Percentiles rank a stretch among this genome's conserved stretches.
Conservation (phyloP, 495 filamentous ascomycete species). For the Xylaria intraflava region DNA sequence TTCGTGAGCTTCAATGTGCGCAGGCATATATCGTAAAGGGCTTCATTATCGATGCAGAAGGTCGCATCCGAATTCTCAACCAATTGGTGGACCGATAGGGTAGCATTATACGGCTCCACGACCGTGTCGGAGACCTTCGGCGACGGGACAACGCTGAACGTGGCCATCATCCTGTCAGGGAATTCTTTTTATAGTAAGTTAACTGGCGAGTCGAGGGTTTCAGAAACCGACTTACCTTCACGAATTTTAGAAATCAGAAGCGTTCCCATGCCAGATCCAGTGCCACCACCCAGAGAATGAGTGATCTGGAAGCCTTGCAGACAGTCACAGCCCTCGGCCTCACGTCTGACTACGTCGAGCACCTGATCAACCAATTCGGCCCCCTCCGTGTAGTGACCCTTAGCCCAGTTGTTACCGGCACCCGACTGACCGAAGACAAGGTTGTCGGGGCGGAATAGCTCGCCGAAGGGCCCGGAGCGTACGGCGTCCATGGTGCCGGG, state of each 20-base stretch:
- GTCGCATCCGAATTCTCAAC: slow-evolving; percentile 99
- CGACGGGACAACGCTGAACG: slow-evolving; percentile 93
- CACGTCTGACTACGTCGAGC: slow-evolving; percentile 91
- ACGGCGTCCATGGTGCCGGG: slow-evolving; percentile 97
- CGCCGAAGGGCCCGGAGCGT: slow-evolving; percentile 90
- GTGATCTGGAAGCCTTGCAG: slow-evolving; percentile 99
- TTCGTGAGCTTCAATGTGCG: slow-evolving; percentile 92
- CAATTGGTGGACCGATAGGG: slow-evolving; percentile 92
- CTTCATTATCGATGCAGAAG: slow-evolving; percentile 99
- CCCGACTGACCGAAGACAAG: slow-evolving; percentile 98
- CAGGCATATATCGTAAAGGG: slow-evolving; percentile 98
- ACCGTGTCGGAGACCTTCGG: slow-evolving; percentile 98
- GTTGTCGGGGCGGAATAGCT: slow-evolving; percentile 98
- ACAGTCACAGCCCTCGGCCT: slow-evolving; percentile 96
- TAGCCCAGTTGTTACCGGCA: slow-evolving; percentile 99
- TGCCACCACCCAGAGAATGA: slow-evolving; percentile 97
- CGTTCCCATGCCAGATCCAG: slow-evolving; percentile 98
- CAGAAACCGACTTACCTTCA: slow-evolving; percentile 34
- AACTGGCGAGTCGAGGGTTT: no score
- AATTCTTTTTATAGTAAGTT: slow-evolving; percentile 63
- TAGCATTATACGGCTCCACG: slow-evolving; percentile 98
- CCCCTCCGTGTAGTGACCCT: slow-evolving; percentile 98
- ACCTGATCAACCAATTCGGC: slow-evolving; percentile 96
- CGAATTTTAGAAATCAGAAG: slow-evolving; percentile 98
- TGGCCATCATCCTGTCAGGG: slow-evolving; percentile 99